Evolutionary conservation across 352 stramenopile species (phyloP), one percentile per base, ranked within the genome.

Genomic region (Albugo laibachii): DNA sequence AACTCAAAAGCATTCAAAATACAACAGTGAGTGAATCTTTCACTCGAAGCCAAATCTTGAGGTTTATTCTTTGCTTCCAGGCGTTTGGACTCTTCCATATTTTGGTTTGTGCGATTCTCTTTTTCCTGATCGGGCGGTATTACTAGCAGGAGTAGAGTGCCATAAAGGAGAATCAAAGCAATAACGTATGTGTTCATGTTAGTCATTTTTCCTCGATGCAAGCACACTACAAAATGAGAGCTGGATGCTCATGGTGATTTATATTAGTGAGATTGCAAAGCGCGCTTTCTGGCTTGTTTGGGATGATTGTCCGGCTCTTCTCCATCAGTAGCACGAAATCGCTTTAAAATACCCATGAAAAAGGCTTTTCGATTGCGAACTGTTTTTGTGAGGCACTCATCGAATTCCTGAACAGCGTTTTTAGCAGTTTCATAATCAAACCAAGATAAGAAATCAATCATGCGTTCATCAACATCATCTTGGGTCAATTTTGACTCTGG

Each of bases 401-500:
- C 80, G 62, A 80, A 88, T 63, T 87, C 78, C 1, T 87, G 71
- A 2, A 91, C 58, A 21, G 78, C 69, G 13, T 58, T 64, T 61
- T 88, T 88, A 27, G 78, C 78, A n/a, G 78, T 91, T 52, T 79
- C 69, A 54, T 91, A 88, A 62, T 91, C 75, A 43, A 91, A 91
- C 75, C 78, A 88, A 11, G 78, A 91, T 24, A 91, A 52, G 37
- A 80, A 87, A 51, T 91, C 78, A 37, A 84, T 78, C 72, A 88
- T 86, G 15, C 78, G 75, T 6, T 88, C 78, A 54, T 91, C 78
- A 20, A 91, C 74, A 50, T 91, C 78, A 19, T 86, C 73, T 31
- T 65, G 46, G 41, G 65, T 66, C 36, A 91, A 49, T 52, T 87
- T 83, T 54, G 65, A 87, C 54, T 75, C 72, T 1, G 53, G 65